phyloP scores from a whole-genome alignment of 768 basidiomycete species.

The Xerocomellus dryophilus region DNA sequence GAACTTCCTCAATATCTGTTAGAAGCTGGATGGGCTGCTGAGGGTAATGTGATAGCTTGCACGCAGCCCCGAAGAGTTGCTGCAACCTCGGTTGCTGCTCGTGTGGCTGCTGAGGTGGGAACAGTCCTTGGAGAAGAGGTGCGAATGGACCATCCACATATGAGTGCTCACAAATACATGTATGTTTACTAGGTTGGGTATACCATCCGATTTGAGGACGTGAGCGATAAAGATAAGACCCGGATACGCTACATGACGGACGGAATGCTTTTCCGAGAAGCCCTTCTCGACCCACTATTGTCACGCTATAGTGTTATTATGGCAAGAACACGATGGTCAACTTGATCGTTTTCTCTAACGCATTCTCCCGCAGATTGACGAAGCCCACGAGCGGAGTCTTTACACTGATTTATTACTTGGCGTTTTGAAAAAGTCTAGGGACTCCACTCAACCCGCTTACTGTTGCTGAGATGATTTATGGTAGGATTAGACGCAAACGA shows the following conservation, averaged over 20 bases:
- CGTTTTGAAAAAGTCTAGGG: constrained; percentile 80
- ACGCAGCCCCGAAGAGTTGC: constrained; percentile 93
- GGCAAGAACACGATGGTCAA: constrained; percentile 44
- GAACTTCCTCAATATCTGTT: constrained; percentile 94
- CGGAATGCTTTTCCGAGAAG: constrained; percentile 96
- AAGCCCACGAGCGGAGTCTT: constrained; percentile 95
- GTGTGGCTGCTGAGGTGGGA: constrained; percentile 93
- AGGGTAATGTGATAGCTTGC: constrained; percentile 84
- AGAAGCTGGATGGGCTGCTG: constrained; percentile 88
- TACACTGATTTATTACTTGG: constrained; percentile 94
- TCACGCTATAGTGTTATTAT: constrained; percentile 94
- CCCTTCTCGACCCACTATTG: constrained; percentile 85
- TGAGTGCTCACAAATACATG: constrained; percentile 5
- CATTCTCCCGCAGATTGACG: constrained; percentile 68
- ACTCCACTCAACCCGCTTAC: background rate
- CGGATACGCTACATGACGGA: constrained; percentile 96
- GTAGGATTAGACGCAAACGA: constrained; percentile 86
- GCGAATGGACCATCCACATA: background rate
- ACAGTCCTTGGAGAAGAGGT: constrained; percentile 87
- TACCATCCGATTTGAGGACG: constrained; percentile 94
- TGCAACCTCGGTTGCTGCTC: constrained; percentile 87
- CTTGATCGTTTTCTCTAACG: background rate
- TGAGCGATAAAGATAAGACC: constrained; percentile 79
- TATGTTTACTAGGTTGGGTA: constrained; percentile 76
- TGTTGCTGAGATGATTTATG: constrained; percentile 1